Evolutionary conservation across 2,329 filamentous ascomycete genomes (phyloP), one percentile per base, ranked within the genome.

Genomic region (Rasamsonia emersonii): DNA sequence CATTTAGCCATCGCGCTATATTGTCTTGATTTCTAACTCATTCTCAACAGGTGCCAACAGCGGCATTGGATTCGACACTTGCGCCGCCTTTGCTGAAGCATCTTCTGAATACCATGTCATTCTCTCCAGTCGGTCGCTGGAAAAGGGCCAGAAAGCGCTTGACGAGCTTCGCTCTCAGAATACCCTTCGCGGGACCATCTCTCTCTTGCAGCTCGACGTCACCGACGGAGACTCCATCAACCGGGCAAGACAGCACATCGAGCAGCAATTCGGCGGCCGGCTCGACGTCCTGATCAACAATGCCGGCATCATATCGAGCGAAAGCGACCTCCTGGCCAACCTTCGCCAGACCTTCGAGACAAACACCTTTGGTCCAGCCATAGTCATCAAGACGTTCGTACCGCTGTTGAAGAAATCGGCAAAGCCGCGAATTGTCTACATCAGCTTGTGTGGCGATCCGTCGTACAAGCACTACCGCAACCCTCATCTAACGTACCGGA

Each of bases 231-330:
- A 15, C n/a, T 35, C 36, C 18, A 38, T 38, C 19, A 11, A 27
- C 21, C 16, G 24, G 6, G 32, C 36, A 3, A 15, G 19, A 5
- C n/a, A 32, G 24, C 6, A 11, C 23, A 10, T 16, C 9, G 16
- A 32, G 3, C 7, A 16, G 17, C 10, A 16, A n/a, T 7, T 21
- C 4, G 28, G 24, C 17, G 47, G 30, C 8, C 36, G 40, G 9
- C 47, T 68, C n/a, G 62, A 69, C 37, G 50, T 67, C 19, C 47
- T 70, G 1, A 43, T 67, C 41, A 65, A 68, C 47, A 66, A 65
- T 36, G 64, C 64, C 0, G 62, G 61, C 3, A 32, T 33, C 18
- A 19, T 6, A 15, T 15, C 10, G 9, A 15, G 20, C 13, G 14
- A 24, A 9, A 4, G 18, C 9, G 17, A 28, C 16, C 15, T 36